Conservation (phyloP, 345 rosid species). For the Sisymbrium altissimum region DNA sequence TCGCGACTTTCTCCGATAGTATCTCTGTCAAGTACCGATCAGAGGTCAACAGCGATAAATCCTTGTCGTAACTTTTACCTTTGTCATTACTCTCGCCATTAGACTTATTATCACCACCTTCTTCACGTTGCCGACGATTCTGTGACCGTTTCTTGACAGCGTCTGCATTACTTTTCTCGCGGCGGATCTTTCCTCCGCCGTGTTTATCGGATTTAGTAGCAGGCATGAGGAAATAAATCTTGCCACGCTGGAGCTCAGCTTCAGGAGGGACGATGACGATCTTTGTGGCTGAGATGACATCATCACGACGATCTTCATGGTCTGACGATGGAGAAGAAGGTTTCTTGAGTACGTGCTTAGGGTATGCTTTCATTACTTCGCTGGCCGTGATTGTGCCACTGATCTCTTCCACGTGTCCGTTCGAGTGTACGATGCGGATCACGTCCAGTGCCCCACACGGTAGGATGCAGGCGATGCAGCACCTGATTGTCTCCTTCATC, state of each 20-base stretch:
- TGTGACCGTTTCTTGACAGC: slow-evolving; percentile 16
- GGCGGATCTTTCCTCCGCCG: slow-evolving; percentile 30
- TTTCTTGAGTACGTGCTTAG: slow-evolving; percentile 81
- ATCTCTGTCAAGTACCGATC: slow-evolving; percentile 93
- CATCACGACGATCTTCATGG: slow-evolving; percentile 44
- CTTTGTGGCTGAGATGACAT: slow-evolving; percentile 51
- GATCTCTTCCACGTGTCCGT: slow-evolving; percentile 90
- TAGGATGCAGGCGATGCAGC: slow-evolving; percentile 95
- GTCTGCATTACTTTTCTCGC: background rate
- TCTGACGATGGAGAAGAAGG: slow-evolving; percentile 56
- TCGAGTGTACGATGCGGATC: slow-evolving; percentile 83
- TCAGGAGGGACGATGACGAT: slow-evolving; percentile 90
- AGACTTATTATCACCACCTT: background rate
- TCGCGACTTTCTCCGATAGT: slow-evolving; percentile 72
- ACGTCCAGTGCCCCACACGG: slow-evolving; percentile 98
- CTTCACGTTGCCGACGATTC: slow-evolving; percentile 20
- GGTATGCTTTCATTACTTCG: slow-evolving; percentile 79
- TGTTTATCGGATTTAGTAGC: slow-evolving; percentile 33
- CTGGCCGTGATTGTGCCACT: slow-evolving; percentile 74
- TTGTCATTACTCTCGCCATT: slow-evolving; percentile 14
- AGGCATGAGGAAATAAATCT: slow-evolving; percentile 91
- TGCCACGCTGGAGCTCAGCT: slow-evolving; percentile 89
- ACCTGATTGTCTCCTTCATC: slow-evolving; percentile 88
- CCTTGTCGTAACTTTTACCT: slow-evolving; percentile 6
- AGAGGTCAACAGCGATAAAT: slow-evolving; percentile 43